Evolutionary conservation across 2,329 filamentous ascomycete genomes (phyloP).

Genomic region (Phoma sp.): DNA sequence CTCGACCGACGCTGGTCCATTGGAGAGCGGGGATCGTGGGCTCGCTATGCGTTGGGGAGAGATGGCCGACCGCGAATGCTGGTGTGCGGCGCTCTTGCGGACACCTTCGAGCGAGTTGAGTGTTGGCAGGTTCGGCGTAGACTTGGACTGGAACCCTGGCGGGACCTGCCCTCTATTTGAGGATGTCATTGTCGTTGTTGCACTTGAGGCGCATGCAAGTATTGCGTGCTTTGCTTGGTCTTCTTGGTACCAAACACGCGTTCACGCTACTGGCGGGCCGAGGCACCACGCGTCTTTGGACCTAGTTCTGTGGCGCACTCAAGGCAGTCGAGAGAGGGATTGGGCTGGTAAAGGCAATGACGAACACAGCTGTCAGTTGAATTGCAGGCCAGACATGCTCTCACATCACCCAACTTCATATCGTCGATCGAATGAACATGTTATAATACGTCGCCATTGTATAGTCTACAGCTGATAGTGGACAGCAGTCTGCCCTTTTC

Average conservation of each 20-base stretch:
- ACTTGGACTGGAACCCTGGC: constrained; percentile 54
- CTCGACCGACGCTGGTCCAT: constrained; percentile 40
- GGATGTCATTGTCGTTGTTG: constrained; percentile 40
- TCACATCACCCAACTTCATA: too few relatives aligned
- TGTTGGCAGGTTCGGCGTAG: constrained; percentile 57
- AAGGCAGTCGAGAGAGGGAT: too few relatives aligned
- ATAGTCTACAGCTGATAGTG: constrained; percentile 7
- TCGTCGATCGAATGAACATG: not conserved
- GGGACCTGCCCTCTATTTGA: constrained; percentile 40
- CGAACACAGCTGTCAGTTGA: too few relatives aligned
- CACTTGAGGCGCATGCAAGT: constrained; percentile 18
- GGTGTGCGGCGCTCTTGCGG: constrained; percentile 1
- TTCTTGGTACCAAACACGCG: constrained; percentile 19
- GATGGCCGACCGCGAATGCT: constrained; percentile 16
- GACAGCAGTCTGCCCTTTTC: constrained; percentile 5
- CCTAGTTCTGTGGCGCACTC: too few relatives aligned
- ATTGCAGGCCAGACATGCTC: too few relatives aligned
- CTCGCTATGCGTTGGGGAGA: constrained; percentile 15
- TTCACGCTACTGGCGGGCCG: constrained; percentile 25
- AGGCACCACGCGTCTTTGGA: constrained; percentile 9
- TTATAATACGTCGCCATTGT: not conserved
- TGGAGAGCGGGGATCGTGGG: constrained; percentile 29
- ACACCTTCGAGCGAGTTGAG: constrained; percentile 42
- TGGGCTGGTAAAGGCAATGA: too few relatives aligned
- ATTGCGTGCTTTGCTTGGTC: constrained; percentile 31